Evolutionary conservation across 108 stramenopile species (phyloP).

Genomic region (Epipyxis sp.): DNA sequence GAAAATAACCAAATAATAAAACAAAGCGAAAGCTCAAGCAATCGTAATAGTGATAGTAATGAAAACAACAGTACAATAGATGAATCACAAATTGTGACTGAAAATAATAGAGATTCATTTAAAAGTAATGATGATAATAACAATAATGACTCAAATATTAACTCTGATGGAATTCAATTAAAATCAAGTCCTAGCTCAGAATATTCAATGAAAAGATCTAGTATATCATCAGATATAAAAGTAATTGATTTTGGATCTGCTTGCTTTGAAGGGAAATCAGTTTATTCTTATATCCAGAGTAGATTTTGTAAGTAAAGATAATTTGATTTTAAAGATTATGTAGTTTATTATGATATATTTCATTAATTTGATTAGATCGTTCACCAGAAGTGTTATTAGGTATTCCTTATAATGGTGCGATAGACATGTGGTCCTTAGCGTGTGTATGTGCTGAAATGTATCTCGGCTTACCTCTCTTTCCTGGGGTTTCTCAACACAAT

Average conservation of each 20-base stretch:
- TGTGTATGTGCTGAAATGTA: constrained; percentile 93
- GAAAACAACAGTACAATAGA: too few species aligned
- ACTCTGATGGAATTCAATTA: too few species aligned
- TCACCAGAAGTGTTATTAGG: constrained; percentile 82
- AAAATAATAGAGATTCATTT: too few species aligned
- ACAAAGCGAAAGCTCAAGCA: constrained; percentile 15
- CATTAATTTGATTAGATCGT: constrained; percentile 54
- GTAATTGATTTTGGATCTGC: constrained; percentile 96
- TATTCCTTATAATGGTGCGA: constrained; percentile 87
- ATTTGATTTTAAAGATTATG: not conserved
- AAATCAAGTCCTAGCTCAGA: too few species aligned
- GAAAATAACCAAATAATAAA: not conserved
- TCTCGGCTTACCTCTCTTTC: constrained; percentile 89
- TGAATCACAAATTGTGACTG: too few species aligned
- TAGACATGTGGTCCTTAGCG: constrained; percentile 96
- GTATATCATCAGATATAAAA: constrained; percentile 69
- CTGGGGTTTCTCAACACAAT: constrained; percentile 89
- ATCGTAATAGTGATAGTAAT: constrained; percentile 31
- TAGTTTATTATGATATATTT: not conserved
- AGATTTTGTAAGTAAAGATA: constrained; percentile 66
- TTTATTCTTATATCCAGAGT: constrained; percentile 93
- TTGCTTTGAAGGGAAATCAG: constrained; percentile 70
- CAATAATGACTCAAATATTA: too few species aligned
- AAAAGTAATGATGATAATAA: too few species aligned
- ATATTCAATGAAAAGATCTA: too few species aligned